phyloP scores from a whole-genome alignment of 345 rosid genomes.

The Eucalyptus marginata region DNA sequence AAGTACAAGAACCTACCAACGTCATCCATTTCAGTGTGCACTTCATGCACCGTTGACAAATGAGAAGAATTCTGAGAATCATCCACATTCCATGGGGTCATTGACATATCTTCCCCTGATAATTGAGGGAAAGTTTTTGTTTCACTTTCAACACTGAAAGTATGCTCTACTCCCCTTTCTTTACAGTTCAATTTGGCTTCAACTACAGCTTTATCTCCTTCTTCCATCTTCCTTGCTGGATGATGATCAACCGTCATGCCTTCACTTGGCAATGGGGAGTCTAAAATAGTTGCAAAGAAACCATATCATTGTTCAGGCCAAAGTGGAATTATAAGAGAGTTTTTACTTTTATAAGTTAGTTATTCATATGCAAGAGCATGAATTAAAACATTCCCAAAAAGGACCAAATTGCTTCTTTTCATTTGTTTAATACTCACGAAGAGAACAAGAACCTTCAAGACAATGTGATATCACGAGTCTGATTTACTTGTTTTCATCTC shows the following conservation, averaged over 20 bases:
- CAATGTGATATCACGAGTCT: background rate
- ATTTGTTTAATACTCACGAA: background rate
- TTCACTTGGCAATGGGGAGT: conserved; percentile 34
- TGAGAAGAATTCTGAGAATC: background rate
- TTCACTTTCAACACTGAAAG: background rate
- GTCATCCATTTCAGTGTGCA: conserved; percentile 37
- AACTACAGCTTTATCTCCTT: conserved; percentile 4
- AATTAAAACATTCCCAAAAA: background rate
- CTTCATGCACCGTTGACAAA: conserved; percentile 4
- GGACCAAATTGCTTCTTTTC: background rate
- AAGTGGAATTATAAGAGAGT: background rate
- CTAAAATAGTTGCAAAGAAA: conserved; percentile 13
- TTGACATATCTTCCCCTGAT: conserved; percentile 3
- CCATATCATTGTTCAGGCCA: background rate
- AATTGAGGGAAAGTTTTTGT: background rate
- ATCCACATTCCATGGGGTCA: conserved; percentile 4
- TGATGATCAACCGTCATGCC: conserved; percentile 8
- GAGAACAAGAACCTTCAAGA: background rate
- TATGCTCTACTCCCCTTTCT: background rate
- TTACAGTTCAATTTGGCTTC: conserved; percentile 10
- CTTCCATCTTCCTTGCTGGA: conserved; percentile 12
- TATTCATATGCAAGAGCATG: background rate
- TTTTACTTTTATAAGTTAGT: background rate
- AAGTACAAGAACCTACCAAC: conserved; percentile 93
- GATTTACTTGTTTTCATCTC: background rate